Evolutionary conservation across 2,329 filamentous ascomycete genomes (phyloP).

Genomic region (Fusarium compactum): DNA sequence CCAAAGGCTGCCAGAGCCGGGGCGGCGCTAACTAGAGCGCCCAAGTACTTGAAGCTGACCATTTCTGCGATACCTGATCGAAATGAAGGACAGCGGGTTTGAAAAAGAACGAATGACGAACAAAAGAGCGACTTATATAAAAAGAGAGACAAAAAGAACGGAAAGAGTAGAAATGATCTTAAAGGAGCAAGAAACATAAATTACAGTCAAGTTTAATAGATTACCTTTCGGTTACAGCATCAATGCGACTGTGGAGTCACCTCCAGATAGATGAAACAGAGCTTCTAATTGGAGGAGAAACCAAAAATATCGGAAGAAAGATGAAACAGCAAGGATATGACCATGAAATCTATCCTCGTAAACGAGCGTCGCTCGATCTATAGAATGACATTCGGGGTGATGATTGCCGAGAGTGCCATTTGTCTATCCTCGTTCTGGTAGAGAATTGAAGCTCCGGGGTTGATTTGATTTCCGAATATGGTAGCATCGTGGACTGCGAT

Average conservation of each 20-base stretch:
- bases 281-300: conserved; percentile 47
- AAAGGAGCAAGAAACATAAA: not conserved
- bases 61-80: conserved; percentile 38
- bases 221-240: not conserved
- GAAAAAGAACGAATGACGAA: not conserved
- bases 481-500: conserved; percentile 21
- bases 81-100: not conserved
- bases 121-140: not conserved
- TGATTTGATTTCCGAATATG: conserved; percentile 28
- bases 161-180: conserved; percentile 1
- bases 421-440: not conserved
- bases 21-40: conserved; percentile 47
- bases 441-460: conserved; percentile 2
- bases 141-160: not conserved
- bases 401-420: conserved; percentile 14
- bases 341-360: not conserved
- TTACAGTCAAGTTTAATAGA: not conserved
- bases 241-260: not conserved
- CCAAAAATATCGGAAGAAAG: conserved; percentile 21
- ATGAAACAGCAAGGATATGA: conserved; percentile 36
- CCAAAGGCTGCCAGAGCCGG: conserved; percentile 57
- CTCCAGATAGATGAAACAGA: conserved; percentile 19
- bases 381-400: not conserved
- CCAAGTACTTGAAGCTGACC: conserved; percentile 42
- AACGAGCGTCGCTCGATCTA: not conserved